Base-by-base conservation (phyloP, 2,329 filamentous ascomycete species). In the Plectosphaerella plurivora region DNA sequence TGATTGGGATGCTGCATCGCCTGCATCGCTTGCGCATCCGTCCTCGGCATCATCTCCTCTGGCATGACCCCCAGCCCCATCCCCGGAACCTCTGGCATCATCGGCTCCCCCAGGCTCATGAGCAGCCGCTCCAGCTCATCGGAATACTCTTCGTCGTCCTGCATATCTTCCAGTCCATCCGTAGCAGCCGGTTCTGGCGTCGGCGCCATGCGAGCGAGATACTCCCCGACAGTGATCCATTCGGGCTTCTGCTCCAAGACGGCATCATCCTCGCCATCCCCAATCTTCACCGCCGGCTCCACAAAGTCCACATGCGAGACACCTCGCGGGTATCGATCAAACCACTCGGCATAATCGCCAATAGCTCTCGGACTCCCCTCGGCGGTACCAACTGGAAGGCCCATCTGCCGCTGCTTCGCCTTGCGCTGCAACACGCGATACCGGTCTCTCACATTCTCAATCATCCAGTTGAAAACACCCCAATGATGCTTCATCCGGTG, bases 391-490 rank as follows among this genome's bases (percentile, higher is more conserved):
- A 57, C 76, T 3, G 39, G 39, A 5, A 18, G 37, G n/a, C 41
- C 41, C n/a, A 76, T 69, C n/a, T 76, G 76, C 10, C 89, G 89
- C 59, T 84, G 82, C 50, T 86, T 78, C 33, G 86, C 84, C n/a
- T 87, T 87, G 66, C 97, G 91, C 15, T 91, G 86, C 60, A 91
- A 93, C 47, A 84, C 83, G 49, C 88, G 84, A 65, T 96, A 99
- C 55, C 95, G 84, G 51, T 93, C 88, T 54, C 94, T 91, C 37
- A 97, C 78, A 62, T 93, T 94, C 65, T 97, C 92, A 1, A 91
- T 87, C 81, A 97, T 92, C 73, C 91, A 97, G 66, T 96, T 90
- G 65, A 97, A 97, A 87, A 97, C 96, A 55, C 93, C 94, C 94
- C 94, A 99, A 63, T 94, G 92, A 55, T 89, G 89, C 76, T 96